A percentile compares a stretch with the other conserved stretches of the same genome.
Evolutionary conservation across 306 rosid species (phyloP).

Genomic region (Trifolium pratense): DNA sequence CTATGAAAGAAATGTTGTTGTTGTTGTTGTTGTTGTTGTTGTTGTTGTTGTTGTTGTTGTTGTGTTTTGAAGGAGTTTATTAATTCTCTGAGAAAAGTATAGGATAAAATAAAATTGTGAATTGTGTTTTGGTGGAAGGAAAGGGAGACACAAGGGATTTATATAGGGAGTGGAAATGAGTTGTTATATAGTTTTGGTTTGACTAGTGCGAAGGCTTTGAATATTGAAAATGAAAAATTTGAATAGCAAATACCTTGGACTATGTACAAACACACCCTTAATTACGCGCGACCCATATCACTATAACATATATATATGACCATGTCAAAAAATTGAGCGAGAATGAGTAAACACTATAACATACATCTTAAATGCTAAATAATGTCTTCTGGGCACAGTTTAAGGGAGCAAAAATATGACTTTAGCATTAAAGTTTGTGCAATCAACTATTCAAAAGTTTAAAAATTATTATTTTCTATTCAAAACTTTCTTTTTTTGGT

Average conservation of each 20-base stretch:
- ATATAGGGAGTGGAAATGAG: constrained; percentile 30
- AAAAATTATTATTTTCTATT: too few relatives aligned
- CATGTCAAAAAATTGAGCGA: background rate
- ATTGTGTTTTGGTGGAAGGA: constrained; percentile 19
- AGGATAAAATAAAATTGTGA: constrained; percentile 2
- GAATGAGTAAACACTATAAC: background rate
- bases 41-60: background rate
- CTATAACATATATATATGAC: background rate
- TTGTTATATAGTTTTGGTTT: constrained; percentile 14
- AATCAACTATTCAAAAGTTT: too few relatives aligned
- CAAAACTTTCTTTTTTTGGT: too few relatives aligned
- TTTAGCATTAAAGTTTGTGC: too few relatives aligned
- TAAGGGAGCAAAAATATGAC: too few relatives aligned
- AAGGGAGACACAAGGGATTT: background rate
- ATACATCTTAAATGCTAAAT: too few relatives aligned
- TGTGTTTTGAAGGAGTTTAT: background rate
- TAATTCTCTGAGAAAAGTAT: background rate
- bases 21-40: background rate
- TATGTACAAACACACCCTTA: constrained; percentile 2
- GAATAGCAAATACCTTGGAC: background rate
- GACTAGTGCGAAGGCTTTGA: constrained; percentile 16
- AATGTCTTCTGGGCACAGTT: too few relatives aligned
- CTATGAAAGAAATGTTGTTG: background rate
- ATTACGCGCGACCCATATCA: constrained; percentile 15
- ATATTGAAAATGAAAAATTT: constrained; percentile 23